phyloP scores from a whole-genome alignment of 805 yeast species.

The Pichia membranifaciens region DNA sequence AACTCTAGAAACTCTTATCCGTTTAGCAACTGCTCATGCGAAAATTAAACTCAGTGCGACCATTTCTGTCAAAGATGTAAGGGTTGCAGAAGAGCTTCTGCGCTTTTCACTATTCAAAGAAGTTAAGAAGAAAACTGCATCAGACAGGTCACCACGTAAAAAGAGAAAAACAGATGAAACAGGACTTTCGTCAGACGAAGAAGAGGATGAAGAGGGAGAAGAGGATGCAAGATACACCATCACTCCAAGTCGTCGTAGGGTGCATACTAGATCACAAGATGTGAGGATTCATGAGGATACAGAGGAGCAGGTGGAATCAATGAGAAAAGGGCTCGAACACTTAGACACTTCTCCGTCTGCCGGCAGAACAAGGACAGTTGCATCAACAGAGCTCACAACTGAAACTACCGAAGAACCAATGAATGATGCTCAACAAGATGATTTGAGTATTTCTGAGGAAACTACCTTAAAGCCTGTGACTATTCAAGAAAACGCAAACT shows the following conservation, averaged over 20 bases:
- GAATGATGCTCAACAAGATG: background rate
- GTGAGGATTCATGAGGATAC: slow-evolving; percentile 24
- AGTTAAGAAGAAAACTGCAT: slow-evolving; percentile 30
- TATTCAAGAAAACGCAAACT: slow-evolving; percentile 13
- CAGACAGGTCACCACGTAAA: slow-evolving; percentile 32
- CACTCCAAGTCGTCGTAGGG: background rate
- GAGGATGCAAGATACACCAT: slow-evolving; percentile 11
- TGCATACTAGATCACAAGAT: slow-evolving; percentile 12
- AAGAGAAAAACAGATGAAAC: slow-evolving; percentile 28
- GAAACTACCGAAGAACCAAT: background rate
- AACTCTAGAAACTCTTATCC: slow-evolving; percentile 91
- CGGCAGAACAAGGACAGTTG: background rate
- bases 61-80: slow-evolving; percentile 73
- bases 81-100: slow-evolving; percentile 77
- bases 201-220: slow-evolving; percentile 12
- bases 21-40: slow-evolving; percentile 94
- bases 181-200: slow-evolving; percentile 18
- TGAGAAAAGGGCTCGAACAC: slow-evolving; percentile 23
- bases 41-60: slow-evolving; percentile 80
- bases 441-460: slow-evolving; percentile 6
- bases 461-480: slow-evolving; percentile 17
- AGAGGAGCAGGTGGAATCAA: slow-evolving; percentile 18
- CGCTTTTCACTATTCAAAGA: slow-evolving; percentile 85
- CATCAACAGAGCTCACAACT: background rate
- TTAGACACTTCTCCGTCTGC: slow-evolving; percentile 13